Evolutionary conservation across 768 basidiomycete genomes (phyloP), one percentile per base, ranked within the genome.

Genomic region (Galerina marginata): DNA sequence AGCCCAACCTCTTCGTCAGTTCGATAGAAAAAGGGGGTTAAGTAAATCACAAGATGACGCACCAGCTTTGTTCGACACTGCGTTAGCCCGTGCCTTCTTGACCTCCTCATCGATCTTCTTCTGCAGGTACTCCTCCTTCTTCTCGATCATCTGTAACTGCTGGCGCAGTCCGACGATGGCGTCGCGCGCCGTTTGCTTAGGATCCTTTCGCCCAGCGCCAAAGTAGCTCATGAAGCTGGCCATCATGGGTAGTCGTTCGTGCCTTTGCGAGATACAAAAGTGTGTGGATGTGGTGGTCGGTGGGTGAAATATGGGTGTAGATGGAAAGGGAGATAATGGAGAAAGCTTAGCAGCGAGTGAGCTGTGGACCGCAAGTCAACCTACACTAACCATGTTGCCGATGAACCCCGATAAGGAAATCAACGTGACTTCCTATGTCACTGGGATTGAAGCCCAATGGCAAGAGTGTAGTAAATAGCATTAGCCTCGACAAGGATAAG

Each of bases 91-190:
- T 14, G 97, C 97, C 79, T 93, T 96, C 83, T 88, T 89, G 68
- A 87, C 65, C 70, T 99, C 96, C 64, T 97, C 95, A 54, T 96
- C 95, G 65, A 97, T 92, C 87, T 96, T 95, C 86, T 92, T 95
- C 83, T 91, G 90, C 62, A 98, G 79, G 75, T 93, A 83, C 74
- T 99, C 96, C 80, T 98, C 97, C 83, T 96, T 98, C 93, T 98
- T 99, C 86, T 98, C 95, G 67, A 99, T 88, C 89, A 96, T 91
- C 77, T 93, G 87, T 63, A 98, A 84, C 74, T 99, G 95, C 77
- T 96, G 91, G 70, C 96, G 87, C 67, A 99, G 82, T 46, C 84
- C 84, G 60, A 99, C 91, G 74, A 99, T 99, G 49, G 97, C 93
- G 72, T 97, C 93, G 64, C 94, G 85, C 46, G 96, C 90, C 26